Evolutionary conservation across 805 yeast genomes (phyloP).

Genomic region (Ascoidea rubescens): DNA sequence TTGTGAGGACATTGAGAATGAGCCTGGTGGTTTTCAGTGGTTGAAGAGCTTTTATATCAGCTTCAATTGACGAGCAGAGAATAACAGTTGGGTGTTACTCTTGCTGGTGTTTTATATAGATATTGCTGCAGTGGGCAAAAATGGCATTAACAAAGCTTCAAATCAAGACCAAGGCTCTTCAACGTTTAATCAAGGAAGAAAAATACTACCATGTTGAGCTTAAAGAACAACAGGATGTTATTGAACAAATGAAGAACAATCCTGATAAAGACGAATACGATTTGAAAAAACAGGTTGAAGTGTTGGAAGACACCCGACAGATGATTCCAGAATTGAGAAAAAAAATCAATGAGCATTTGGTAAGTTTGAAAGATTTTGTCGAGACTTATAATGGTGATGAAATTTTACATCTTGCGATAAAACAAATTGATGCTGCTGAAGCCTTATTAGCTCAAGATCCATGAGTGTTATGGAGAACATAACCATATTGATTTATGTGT

Average conservation of each 20-base stretch:
- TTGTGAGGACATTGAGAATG: no score
- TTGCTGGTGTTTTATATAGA: no score
- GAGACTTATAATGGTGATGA: constrained; percentile 22
- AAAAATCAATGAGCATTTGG: constrained; percentile 25
- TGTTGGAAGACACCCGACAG: constrained; percentile 38
- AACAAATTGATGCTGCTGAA: constrained; percentile 15
- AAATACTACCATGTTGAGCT: constrained; percentile 44
- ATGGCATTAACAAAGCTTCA: constrained; percentile 23
- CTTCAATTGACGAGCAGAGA: no score
- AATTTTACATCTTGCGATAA: constrained; percentile 16
- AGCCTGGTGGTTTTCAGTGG: no score
- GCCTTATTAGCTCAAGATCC: constrained; percentile 10
- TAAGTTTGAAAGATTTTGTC: constrained; percentile 26
- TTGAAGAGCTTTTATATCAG: no score
- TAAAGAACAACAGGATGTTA: constrained; percentile 32
- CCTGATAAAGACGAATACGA: constrained; percentile 47
- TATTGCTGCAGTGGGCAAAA: not conserved
- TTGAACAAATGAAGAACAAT: constrained; percentile 30
- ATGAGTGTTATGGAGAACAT: no score
- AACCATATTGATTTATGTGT: no score
- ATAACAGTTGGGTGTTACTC: no score
- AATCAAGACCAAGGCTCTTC: constrained; percentile 57
- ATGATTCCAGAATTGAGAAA: constrained; percentile 34
- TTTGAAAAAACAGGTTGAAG: constrained; percentile 38
- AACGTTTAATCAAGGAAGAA: constrained; percentile 57